phyloP scores from a whole-genome alignment of 306 rosid species.

The Luffa acutangula region DNA sequence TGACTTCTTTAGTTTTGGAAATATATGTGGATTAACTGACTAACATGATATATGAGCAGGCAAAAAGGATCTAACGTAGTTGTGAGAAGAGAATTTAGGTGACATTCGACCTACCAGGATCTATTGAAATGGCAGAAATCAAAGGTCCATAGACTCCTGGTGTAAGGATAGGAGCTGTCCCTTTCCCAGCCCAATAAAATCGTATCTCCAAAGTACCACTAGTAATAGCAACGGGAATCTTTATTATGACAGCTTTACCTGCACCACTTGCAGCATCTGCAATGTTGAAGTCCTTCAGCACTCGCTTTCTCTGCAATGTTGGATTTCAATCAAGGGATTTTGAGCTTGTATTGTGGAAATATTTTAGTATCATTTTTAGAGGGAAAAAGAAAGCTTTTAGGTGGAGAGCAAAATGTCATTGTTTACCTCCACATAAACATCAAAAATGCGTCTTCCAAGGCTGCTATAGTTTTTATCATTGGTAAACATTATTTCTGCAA shows the following conservation, averaged over 20 bases:
- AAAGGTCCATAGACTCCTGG: no score
- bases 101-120: slow-evolving; percentile 5
- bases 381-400: background rate
- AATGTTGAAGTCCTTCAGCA: slow-evolving; percentile 23
- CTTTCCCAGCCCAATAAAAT: no score
- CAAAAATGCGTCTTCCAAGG: slow-evolving; percentile 29
- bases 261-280: slow-evolving; percentile 19
- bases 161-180: no score
- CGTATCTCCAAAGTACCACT: background rate
- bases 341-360: background rate
- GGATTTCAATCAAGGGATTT: background rate
- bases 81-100: background rate
- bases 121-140: no score
- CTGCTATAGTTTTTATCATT: no score
- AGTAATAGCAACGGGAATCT: background rate
- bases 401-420: no score
- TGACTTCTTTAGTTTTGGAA: no score
- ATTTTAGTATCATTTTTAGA: background rate
- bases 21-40: no score
- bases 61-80: no score
- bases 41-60: no score
- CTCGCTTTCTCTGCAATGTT: slow-evolving; percentile 17
- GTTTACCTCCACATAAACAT: slow-evolving; percentile 35
- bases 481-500: no score
- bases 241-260: background rate